Evolutionary conservation across 2,329 filamentous ascomycete species (phyloP).

Genomic region (Trichophyton schoenleinii): DNA sequence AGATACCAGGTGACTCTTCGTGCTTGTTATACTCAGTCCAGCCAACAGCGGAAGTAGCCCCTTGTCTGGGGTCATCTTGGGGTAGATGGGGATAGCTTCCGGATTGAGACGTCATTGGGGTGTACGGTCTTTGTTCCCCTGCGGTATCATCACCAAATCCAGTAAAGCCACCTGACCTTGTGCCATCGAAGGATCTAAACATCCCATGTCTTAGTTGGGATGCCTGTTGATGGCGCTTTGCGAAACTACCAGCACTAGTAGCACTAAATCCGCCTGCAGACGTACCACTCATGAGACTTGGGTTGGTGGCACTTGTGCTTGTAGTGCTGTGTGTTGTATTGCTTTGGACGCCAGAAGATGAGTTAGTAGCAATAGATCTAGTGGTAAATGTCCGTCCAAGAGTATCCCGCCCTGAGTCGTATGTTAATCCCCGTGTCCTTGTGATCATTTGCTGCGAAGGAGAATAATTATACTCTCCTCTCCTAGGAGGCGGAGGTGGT

Average conservation of each 20-base stretch:
- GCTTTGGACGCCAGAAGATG: slow-evolving; percentile 60
- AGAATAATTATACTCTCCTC: slow-evolving; percentile 20
- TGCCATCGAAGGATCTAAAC: slow-evolving; percentile 19
- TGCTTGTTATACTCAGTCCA: slow-evolving; percentile 41
- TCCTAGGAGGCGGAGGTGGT: slow-evolving; percentile 52
- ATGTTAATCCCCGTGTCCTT: slow-evolving; percentile 42
- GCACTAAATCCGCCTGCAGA: slow-evolving; percentile 87
- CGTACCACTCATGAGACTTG: slow-evolving; percentile 84
- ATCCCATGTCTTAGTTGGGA: not conserved
- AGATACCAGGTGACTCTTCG: slow-evolving; percentile 53
- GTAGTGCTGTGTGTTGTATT: slow-evolving; percentile 51
- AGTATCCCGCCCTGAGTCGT: slow-evolving; percentile 55
- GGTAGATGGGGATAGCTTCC: slow-evolving; percentile 86
- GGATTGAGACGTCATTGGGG: slow-evolving; percentile 45
- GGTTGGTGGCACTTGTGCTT: slow-evolving; percentile 64
- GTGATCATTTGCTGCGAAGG: slow-evolving; percentile 28
- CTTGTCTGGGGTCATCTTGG: slow-evolving; percentile 50
- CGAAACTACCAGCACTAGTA: slow-evolving; percentile 88
- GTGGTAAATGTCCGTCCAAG: slow-evolving; percentile 74
- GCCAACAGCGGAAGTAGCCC: slow-evolving; percentile 52
- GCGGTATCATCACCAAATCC: slow-evolving; percentile 24
- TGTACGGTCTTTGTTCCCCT: slow-evolving; percentile 26
- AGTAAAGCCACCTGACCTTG: slow-evolving; percentile 33
- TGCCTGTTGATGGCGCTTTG: slow-evolving; percentile 43
- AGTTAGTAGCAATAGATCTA: slow-evolving; percentile 72